phyloP scores from a whole-genome alignment of 805 yeast species.

The Jamesozyma rosinii region DNA sequence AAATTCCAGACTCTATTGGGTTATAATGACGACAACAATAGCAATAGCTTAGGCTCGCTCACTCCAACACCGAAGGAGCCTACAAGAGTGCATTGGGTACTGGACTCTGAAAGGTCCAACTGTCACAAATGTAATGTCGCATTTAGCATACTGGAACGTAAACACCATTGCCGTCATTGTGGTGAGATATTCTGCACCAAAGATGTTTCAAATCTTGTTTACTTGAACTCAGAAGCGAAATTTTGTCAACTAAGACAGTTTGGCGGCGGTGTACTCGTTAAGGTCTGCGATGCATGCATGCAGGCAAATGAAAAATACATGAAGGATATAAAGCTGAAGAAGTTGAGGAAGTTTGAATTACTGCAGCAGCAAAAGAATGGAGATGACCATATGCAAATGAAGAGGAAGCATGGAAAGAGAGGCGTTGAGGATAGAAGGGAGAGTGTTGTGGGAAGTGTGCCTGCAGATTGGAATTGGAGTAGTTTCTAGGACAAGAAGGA shows the following conservation, averaged over 20 bases:
- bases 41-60: no score
- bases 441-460: conserved; percentile 41
- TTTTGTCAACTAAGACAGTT: conserved; percentile 24
- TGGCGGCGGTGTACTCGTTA: conserved; percentile 46
- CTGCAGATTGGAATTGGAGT: conserved; percentile 77
- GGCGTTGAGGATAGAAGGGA: conserved; percentile 13
- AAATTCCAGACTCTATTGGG: conserved; percentile 1
- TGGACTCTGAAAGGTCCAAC: conserved; percentile 52
- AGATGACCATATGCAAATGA: conserved; percentile 4
- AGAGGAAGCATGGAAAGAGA: not conserved
- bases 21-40: not conserved
- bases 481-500: conserved; percentile 38
- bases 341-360: conserved; percentile 3
- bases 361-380: conserved; percentile 2
- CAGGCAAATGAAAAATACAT: conserved; percentile 46
- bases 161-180: conserved; percentile 79
- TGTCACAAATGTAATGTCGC: conserved; percentile 61
- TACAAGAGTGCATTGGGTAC: conserved; percentile 60
- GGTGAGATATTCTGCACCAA: conserved; percentile 72
- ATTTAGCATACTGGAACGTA: conserved; percentile 70
- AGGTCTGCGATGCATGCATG: conserved; percentile 64
- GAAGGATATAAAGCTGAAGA: conserved; percentile 23
- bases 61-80: not conserved
- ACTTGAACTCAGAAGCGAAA: conserved; percentile 50
- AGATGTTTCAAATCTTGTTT: conserved; percentile 50